Conservation (phyloP, 2,329 filamentous ascomycete species). For the Aspergillus sergii region DNA sequence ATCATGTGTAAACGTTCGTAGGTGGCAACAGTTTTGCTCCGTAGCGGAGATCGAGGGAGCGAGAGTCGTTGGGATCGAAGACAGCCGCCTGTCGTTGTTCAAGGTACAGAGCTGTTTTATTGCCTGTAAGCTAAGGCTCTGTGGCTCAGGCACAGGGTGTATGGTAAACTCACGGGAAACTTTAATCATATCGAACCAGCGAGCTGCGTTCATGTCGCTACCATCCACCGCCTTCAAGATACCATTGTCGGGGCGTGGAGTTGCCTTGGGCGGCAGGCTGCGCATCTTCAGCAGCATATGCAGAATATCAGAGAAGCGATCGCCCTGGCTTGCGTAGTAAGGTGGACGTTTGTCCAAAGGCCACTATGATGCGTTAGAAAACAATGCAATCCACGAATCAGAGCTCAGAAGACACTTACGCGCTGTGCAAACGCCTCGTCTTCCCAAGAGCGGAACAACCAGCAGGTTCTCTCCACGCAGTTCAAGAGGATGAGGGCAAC, state of each 20-base stretch:
- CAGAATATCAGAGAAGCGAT: conserved; percentile 60
- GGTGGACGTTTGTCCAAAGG: conserved; percentile 56
- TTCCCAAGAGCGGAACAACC: conserved; percentile 59
- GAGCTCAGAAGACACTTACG: conserved; percentile 29
- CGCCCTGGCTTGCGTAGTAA: conserved; percentile 58
- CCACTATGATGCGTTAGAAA: conserved; percentile 43
- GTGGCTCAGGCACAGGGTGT: too few species aligned
- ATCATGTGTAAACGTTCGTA: conserved; percentile 26
- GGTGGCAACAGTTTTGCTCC: conserved; percentile 39
- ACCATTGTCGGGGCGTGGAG: conserved; percentile 40
- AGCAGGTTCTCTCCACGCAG: conserved; percentile 62
- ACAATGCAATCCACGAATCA: not conserved
- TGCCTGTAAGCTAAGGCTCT: not conserved
- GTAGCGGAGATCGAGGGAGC: conserved; percentile 46
- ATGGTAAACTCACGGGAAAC: conserved; percentile 39
- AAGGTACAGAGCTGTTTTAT: conserved; percentile 37
- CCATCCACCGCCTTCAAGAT: conserved; percentile 41
- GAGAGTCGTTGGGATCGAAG: conserved; percentile 44
- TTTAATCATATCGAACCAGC: conserved; percentile 47
- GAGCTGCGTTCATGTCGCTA: conserved; percentile 40
- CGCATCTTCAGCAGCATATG: conserved; percentile 63
- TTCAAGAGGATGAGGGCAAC: conserved; percentile 60
- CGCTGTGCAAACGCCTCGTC: conserved; percentile 39
- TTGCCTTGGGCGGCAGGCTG: conserved; percentile 46
- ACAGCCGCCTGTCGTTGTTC: conserved; percentile 40